Evolutionary conservation across 495 filamentous ascomycete species (phyloP).

Genomic region (Monascus purpureus): DNA sequence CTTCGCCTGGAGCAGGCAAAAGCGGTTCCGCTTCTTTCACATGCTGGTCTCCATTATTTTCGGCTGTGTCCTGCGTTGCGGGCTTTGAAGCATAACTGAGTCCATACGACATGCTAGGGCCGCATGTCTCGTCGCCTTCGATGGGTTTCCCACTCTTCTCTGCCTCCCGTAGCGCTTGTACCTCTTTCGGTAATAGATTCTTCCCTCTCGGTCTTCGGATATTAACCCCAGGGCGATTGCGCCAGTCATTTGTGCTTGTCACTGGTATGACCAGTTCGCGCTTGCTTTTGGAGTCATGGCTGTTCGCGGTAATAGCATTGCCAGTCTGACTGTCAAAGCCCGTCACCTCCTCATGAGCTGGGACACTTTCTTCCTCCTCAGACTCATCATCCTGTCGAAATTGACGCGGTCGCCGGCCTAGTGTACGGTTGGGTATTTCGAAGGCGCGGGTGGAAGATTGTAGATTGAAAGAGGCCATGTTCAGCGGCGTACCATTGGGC

Average conservation of each 20-base stretch:
- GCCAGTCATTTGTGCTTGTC: slow-evolving; percentile 60
- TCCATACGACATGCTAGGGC: slow-evolving; percentile 29
- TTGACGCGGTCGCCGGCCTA: slow-evolving; percentile 22
- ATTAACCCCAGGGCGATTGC: slow-evolving; percentile 34
- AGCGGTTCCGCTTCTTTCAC: slow-evolving; percentile 12
- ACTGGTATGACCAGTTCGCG: slow-evolving; percentile 49
- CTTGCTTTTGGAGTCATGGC: slow-evolving; percentile 15
- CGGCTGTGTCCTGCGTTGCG: slow-evolving; percentile 7
- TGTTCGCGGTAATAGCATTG: slow-evolving; percentile 33
- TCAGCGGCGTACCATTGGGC: no score
- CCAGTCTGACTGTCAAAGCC: slow-evolving; percentile 47
- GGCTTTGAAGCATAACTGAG: slow-evolving; percentile 24
- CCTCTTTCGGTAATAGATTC: slow-evolving; percentile 38
- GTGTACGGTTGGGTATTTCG: slow-evolving; percentile 9
- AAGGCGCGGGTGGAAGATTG: slow-evolving; percentile 11
- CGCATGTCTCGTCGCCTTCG: slow-evolving; percentile 16
- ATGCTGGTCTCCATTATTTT: slow-evolving; percentile 12
- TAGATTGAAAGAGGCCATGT: slow-evolving; percentile 23
- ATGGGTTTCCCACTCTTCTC: slow-evolving; percentile 17
- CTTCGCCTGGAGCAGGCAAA: slow-evolving; percentile 3
- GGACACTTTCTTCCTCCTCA: slow-evolving; percentile 29
- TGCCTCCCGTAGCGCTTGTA: slow-evolving; percentile 30
- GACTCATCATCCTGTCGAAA: slow-evolving; percentile 28
- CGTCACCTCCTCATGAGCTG: slow-evolving; percentile 37
- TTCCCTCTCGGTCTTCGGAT: slow-evolving; percentile 37